A percentile compares a stretch with the other conserved stretches of the same genome.
Evolutionary conservation across 257 asterid species (phyloP).

Genomic region (Cruciata laevipes): DNA sequence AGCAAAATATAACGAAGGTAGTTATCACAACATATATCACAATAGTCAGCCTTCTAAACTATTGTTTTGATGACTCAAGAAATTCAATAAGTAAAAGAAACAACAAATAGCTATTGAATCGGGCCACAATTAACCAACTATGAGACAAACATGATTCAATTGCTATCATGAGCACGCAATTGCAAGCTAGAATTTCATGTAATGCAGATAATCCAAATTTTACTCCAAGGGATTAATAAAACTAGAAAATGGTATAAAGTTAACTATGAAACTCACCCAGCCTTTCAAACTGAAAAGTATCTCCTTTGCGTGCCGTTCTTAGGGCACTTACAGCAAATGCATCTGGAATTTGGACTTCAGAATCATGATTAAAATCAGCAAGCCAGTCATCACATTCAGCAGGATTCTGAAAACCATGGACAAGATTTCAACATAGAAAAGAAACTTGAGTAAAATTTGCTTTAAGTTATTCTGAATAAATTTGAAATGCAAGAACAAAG

Average conservation of each 20-base stretch:
- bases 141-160: not conserved
- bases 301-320: slow-evolving; percentile 56
- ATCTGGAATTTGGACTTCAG: slow-evolving; percentile 49
- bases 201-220: not conserved
- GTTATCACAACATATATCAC: no score
- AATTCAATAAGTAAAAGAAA: no score
- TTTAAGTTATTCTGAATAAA: not conserved
- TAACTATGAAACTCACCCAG: slow-evolving; percentile 48
- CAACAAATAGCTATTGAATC: not conserved
- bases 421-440: not conserved
- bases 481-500: not conserved
- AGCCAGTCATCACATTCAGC: slow-evolving; percentile 85
- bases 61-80: no score
- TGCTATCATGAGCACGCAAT: not conserved
- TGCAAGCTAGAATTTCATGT: not conserved
- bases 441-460: not conserved
- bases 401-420: slow-evolving; percentile 52
- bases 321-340: slow-evolving; percentile 75
- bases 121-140: not conserved
- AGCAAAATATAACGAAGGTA: no score
- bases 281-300: slow-evolving; percentile 85
- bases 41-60: no score
- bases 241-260: not conserved
- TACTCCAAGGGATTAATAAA: not conserved
- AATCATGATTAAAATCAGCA: slow-evolving; percentile 66